Evolutionary conservation across 2,329 filamentous ascomycete genomes (phyloP).

Genomic region (Trichophyton benhamiae): DNA sequence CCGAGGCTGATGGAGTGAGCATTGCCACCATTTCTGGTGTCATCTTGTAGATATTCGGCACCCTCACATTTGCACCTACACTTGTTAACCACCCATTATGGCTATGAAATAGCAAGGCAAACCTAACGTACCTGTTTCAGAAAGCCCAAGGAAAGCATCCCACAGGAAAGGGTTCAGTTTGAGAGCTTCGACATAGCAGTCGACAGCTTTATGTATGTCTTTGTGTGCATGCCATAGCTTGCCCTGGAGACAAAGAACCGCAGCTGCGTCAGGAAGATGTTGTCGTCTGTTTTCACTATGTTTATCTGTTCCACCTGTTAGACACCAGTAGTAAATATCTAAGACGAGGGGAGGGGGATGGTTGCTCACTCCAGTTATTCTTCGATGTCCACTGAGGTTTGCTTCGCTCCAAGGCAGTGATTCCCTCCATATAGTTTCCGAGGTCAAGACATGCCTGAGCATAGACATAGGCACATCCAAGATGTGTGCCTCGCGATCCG

Average conservation of each 20-base stretch:
- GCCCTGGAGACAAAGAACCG: conserved; percentile 70
- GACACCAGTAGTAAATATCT: not conserved
- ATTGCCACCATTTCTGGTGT: conserved; percentile 50
- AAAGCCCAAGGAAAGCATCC: conserved; percentile 86
- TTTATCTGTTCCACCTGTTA: conserved; percentile 37
- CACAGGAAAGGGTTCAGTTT: conserved; percentile 93
- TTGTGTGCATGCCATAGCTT: conserved; percentile 74
- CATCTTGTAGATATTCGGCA: conserved; percentile 75
- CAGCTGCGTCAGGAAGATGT: conserved; percentile 68
- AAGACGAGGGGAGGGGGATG: not conserved
- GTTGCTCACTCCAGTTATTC: conserved; percentile 59
- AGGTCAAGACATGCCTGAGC: conserved; percentile 76
- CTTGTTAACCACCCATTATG: not conserved
- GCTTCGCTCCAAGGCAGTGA: conserved; percentile 70
- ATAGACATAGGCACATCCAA: conserved; percentile 84
- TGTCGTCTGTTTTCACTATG: conserved; percentile 66
- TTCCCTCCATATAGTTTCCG: conserved; percentile 68
- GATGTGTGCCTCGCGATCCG: conserved; percentile 58
- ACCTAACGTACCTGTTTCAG: conserved; percentile 51
- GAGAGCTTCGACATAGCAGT: conserved; percentile 76
- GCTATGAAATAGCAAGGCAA: not conserved
- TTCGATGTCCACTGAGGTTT: conserved; percentile 62
- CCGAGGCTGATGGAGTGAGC: conserved; percentile 28
- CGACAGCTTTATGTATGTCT: conserved; percentile 68
- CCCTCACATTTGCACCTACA: conserved; percentile 62